A percentile compares a stretch with the other conserved stretches of the same genome.
These are phyloP conservation scores for Davidsoniella neocaledoniae DNA, from an alignment of 2,329 filamentous ascomycete genomes.

Conservation along the genomic window DNA sequence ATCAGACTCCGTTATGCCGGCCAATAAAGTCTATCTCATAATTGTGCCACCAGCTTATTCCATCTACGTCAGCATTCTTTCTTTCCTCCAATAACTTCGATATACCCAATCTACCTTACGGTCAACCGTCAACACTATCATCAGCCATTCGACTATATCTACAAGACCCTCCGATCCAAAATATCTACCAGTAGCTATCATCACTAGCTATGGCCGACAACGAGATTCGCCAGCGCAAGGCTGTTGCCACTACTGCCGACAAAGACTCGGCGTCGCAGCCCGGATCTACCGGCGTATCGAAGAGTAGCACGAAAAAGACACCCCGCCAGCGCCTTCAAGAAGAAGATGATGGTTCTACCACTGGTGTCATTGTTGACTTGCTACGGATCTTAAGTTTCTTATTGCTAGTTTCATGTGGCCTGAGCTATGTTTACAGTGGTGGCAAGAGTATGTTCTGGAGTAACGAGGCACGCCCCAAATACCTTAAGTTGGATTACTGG, in stretches of 20 bases:
- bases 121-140: too few species aligned
- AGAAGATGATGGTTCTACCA: constrained; percentile 39
- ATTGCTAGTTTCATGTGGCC: constrained; percentile 44
- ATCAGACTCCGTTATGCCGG: too few species aligned
- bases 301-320: constrained; percentile 13
- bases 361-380: constrained; percentile 43
- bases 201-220: constrained; percentile 2
- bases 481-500: constrained; percentile 41
- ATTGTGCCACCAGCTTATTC: too few species aligned
- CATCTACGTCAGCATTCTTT: too few species aligned
- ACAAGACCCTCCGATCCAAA: too few species aligned
- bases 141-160: too few species aligned
- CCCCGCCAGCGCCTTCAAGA: constrained; percentile 23
- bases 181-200: too few species aligned
- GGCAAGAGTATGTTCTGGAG: constrained; percentile 57
- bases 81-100: too few species aligned
- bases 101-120: too few species aligned
- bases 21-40: too few species aligned
- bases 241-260: background rate
- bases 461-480: constrained; percentile 41
- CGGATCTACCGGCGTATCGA: background rate
- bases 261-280: background rate
- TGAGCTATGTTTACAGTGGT: constrained; percentile 61
- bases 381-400: constrained; percentile 54
- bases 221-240: constrained; percentile 11